Percentiles rank a stretch among this genome's conserved stretches.
These are phyloP conservation scores for Aspergillus fumigatus DNA, from an alignment of 2,329 filamentous ascomycete genomes.

Conservation along the genomic window DNA sequence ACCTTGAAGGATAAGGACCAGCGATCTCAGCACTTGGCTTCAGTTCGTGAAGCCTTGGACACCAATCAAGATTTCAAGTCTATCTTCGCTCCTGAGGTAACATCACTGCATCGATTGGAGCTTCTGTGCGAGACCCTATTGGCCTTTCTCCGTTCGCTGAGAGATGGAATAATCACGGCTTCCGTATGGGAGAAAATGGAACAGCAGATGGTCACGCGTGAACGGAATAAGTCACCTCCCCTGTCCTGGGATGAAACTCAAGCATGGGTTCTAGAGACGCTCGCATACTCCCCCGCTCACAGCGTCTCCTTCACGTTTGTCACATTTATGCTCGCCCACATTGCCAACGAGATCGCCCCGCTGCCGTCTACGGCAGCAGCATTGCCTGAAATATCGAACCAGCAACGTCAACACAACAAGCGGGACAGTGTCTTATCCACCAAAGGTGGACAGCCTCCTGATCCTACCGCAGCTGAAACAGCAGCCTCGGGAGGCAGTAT, in stretches of 20 bases:
- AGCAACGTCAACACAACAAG: not conserved
- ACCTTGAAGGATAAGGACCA: constrained; percentile 36
- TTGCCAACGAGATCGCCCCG: constrained; percentile 52
- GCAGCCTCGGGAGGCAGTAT: constrained; percentile 27
- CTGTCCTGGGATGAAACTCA: constrained; percentile 53
- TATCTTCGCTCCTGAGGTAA: constrained; percentile 58
- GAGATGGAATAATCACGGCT: constrained; percentile 72
- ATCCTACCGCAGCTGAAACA: constrained; percentile 18
- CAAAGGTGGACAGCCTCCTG: constrained; percentile 5
- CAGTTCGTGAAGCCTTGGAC: constrained; percentile 65
- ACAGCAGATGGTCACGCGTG: constrained; percentile 48
- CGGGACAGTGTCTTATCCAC: constrained; percentile 3
- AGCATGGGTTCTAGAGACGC: constrained; percentile 65
- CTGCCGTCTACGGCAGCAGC: constrained; percentile 22
- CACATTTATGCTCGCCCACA: constrained; percentile 66
- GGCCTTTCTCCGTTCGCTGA: constrained; percentile 68
- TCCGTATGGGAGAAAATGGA: constrained; percentile 68
- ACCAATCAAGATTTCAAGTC: constrained; percentile 59
- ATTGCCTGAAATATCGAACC: constrained; percentile 3
- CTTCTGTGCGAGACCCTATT: constrained; percentile 67
- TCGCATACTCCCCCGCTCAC: constrained; percentile 68
- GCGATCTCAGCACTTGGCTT: constrained; percentile 41
- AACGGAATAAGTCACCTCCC: constrained; percentile 47
- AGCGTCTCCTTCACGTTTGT: constrained; percentile 88
- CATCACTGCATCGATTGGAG: constrained; percentile 67